Percentiles rank a stretch among this genome's conserved stretches.
These are phyloP conservation scores for Monascus purpureus DNA, from an alignment of 495 filamentous ascomycete genomes.

Conservation along the genomic window DNA sequence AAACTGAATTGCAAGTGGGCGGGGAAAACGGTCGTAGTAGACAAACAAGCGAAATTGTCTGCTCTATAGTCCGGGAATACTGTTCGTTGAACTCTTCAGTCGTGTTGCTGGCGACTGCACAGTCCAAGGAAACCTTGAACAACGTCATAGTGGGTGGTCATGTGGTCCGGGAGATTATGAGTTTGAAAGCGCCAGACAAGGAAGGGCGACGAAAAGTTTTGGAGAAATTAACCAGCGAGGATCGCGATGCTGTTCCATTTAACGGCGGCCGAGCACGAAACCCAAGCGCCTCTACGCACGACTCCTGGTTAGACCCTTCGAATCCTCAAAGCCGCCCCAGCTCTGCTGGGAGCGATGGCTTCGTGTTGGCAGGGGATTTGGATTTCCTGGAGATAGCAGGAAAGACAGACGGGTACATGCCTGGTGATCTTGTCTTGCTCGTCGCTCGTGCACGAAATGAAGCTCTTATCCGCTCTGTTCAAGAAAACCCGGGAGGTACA, in stretches of 20 bases:
- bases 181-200: constrained; percentile 78
- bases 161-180: constrained; percentile 69
- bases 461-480: constrained; percentile 62
- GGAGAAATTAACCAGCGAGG: constrained; percentile 43
- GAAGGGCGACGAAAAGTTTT: constrained; percentile 73
- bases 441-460: constrained; percentile 82
- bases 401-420: constrained; percentile 94
- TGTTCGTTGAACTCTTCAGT: constrained; percentile 63
- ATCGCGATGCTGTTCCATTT: constrained; percentile 22
- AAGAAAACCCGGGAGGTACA: constrained; percentile 17
- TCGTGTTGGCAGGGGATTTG: constrained; percentile 55
- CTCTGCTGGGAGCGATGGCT: constrained; percentile 42
- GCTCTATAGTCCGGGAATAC: constrained; percentile 68
- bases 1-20: constrained; percentile 85
- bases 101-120: constrained; percentile 78
- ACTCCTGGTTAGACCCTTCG: constrained; percentile 60
- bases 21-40: constrained; percentile 82
- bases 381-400: constrained; percentile 89
- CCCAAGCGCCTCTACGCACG: constrained; percentile 28
- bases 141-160: constrained; percentile 68
- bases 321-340: constrained; percentile 30
- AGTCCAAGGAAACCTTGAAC: constrained; percentile 79
- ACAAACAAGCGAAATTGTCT: constrained; percentile 81
- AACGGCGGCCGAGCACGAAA: constrained; percentile 24
- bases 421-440: constrained; percentile 76